These are phyloP conservation scores for Nasturtium officinale DNA, from an alignment of 345 rosid genomes.

Conservation along the genomic window DNA sequence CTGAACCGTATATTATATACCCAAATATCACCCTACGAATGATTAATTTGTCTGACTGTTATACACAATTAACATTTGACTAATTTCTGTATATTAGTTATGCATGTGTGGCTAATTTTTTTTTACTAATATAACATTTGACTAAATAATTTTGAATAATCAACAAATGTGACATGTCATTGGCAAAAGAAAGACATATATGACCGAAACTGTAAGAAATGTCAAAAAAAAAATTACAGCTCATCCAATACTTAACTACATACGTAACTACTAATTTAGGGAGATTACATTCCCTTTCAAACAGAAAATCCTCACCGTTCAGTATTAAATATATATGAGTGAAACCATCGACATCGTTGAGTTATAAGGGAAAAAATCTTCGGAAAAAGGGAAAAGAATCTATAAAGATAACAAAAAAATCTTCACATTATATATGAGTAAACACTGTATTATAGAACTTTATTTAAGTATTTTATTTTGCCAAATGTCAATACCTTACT, in stretches of 20 bases:
- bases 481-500: constrained; percentile 15
- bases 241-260: neutral
- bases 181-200: neutral
- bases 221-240: no score
- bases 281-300: neutral
- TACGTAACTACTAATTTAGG: neutral
- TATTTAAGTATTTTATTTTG: neutral
- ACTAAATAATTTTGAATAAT: neutral
- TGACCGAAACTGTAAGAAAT: neutral
- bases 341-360: neutral
- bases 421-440: neutral
- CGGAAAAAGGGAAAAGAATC: neutral
- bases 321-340: neutral
- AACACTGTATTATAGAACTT: neutral
- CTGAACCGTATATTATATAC: neutral
- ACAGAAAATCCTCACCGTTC: no score
- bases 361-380: neutral
- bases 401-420: neutral
- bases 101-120: neutral
- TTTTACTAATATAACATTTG: neutral
- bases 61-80: neutral
- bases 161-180: neutral
- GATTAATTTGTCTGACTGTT: neutral
- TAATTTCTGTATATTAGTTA: neutral
- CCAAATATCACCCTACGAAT: neutral